A percentile compares a stretch with the other conserved stretches of the same genome.
Evolutionary conservation across 345 rosid genomes (phyloP).

Genomic region (Ceriops decandra): DNA sequence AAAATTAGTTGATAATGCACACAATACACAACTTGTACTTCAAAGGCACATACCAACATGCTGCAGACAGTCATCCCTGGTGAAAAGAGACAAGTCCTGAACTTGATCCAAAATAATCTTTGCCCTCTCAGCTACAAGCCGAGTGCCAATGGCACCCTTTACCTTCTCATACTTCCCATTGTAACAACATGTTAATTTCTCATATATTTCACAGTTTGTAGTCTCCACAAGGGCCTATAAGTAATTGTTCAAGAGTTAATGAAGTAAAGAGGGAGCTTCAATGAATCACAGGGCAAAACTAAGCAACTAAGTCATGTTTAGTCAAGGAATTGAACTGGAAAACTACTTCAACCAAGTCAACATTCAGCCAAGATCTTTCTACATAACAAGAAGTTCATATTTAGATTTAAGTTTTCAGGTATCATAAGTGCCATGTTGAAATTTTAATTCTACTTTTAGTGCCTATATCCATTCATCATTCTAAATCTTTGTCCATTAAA

Average conservation of each 20-base stretch:
- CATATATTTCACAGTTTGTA: neutral
- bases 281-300: neutral
- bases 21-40: too few species aligned
- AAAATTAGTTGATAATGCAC: too few species aligned
- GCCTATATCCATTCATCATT: neutral
- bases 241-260: slow-evolving; percentile 14
- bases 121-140: too few species aligned
- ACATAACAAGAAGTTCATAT: too few species aligned
- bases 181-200: too few species aligned
- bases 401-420: neutral
- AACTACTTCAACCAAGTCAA: neutral
- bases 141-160: too few species aligned
- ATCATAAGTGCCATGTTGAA: neutral
- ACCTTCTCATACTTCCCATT: too few species aligned
- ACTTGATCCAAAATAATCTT: too few species aligned
- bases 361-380: too few species aligned
- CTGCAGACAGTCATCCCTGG: too few species aligned
- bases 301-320: neutral
- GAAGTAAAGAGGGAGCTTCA: slow-evolving; percentile 3
- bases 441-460: neutral
- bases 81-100: too few species aligned
- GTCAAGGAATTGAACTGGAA: neutral
- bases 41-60: too few species aligned
- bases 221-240: slow-evolving; percentile 74
- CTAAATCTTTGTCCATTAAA: neutral